These are phyloP conservation scores for Centella asiatica DNA, from an alignment of 129 eudicot species.

Conservation along the genomic window DNA sequence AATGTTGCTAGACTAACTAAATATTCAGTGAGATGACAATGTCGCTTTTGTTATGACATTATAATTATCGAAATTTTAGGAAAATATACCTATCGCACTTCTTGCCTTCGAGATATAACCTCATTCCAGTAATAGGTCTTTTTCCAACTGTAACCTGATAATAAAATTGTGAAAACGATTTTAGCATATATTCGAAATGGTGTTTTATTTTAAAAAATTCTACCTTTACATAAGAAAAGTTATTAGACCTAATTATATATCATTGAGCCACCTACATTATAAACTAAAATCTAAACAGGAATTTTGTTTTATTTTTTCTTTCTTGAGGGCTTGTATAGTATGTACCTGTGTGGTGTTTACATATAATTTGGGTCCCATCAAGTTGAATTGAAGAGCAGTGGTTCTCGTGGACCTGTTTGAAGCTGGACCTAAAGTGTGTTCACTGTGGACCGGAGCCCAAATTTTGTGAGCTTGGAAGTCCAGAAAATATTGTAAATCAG, in stretches of 20 bases:
- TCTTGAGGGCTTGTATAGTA: too few relatives aligned
- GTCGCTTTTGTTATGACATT: neutral
- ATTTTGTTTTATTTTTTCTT: too few relatives aligned
- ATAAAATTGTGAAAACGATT: neutral
- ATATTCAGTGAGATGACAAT: neutral
- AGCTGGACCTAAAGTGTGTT: constrained; percentile 68
- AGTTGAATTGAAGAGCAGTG: constrained; percentile 54
- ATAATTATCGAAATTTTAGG: too few relatives aligned
- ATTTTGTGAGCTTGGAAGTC: constrained; percentile 76
- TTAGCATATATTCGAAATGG: neutral
- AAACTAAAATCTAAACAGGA: too few relatives aligned
- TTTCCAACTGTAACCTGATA: constrained; percentile 52
- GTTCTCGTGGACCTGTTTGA: constrained; percentile 35
- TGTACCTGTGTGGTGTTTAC: constrained; percentile 73
- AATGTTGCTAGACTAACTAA: neutral
- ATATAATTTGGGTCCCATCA: constrained; percentile 79
- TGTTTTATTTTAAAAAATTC: neutral
- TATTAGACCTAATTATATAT: too few relatives aligned
- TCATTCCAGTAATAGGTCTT: constrained; percentile 78
- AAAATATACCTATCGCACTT: constrained; percentile 57
- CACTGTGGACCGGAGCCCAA: constrained; percentile 91
- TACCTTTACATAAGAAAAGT: neutral
- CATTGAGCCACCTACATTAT: too few relatives aligned
- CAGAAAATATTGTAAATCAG: constrained; percentile 69
- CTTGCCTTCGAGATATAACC: constrained; percentile 81